phyloP scores from a whole-genome alignment of 352 stramenopile genomes.

The Phytopythium litorale region DNA sequence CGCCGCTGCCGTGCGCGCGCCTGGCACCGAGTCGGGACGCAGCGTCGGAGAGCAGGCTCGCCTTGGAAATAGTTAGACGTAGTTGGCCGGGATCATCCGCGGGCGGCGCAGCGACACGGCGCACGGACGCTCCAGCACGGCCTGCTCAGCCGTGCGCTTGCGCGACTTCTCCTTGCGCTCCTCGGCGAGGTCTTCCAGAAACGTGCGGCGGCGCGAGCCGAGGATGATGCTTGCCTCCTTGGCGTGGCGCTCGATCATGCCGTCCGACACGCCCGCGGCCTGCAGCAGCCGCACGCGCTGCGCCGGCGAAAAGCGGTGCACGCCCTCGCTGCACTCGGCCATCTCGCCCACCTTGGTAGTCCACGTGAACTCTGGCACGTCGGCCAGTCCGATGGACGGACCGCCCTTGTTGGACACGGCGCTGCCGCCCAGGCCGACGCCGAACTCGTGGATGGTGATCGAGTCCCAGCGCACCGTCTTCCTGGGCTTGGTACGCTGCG shows the following conservation, averaged over 20 bases:
- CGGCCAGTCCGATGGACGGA: conserved; percentile 44
- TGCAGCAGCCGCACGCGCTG: conserved; percentile 50
- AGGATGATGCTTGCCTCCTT: conserved; percentile 64
- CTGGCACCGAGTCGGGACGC: neutral
- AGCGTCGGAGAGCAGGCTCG: neutral
- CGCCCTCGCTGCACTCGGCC: conserved; percentile 51
- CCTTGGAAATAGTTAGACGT: conserved; percentile 20
- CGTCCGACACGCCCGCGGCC: conserved; percentile 44
- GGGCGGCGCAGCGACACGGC: conserved; percentile 22
- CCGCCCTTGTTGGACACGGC: conserved; percentile 44
- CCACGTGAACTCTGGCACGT: conserved; percentile 54
- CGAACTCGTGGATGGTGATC: conserved; percentile 60
- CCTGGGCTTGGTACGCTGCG: conserved; percentile 9
- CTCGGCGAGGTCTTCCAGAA: conserved; percentile 33
- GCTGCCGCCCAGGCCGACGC: conserved; percentile 46
- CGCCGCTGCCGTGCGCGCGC: neutral
- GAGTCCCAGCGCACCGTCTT: conserved; percentile 51
- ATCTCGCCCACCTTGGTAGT: conserved; percentile 64
- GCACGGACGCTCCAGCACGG: conserved; percentile 24
- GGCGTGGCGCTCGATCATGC: conserved; percentile 64
- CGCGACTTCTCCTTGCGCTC: conserved; percentile 15
- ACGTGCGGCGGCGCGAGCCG: conserved; percentile 40
- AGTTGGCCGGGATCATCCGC: conserved; percentile 49
- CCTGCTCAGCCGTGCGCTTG: conserved; percentile 9
- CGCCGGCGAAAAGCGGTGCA: conserved; percentile 49